Conservation (phyloP, 345 rosid species). For the sweet orange (Citrus sinensis) region DVS_A1.0 CM039164.1:5018001-5018500, state of each 20-base stretch:
- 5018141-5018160: conserved; percentile 2
- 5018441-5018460: too few species aligned
- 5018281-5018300: too few species aligned
- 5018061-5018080: conserved; percentile 65
- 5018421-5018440: not conserved
- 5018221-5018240: not conserved
- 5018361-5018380: too few species aligned
- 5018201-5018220: not conserved
- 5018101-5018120: conserved; percentile 54
- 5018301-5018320: not conserved
- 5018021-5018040: conserved; percentile 51
- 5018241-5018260: not conserved
- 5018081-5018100: conserved; percentile 57
- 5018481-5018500: not conserved
- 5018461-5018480: not conserved
- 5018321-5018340: not conserved
- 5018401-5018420: not conserved
- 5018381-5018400: not conserved
- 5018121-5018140: conserved; percentile 24
- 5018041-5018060: conserved; percentile 90
- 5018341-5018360: too few species aligned
- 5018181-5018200: not conserved
- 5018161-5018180: conserved; percentile 1
- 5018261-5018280: not conserved
- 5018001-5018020: conserved; percentile 65